phyloP scores from a whole-genome alignment of 805 yeast species.

The Kodamaea laetipori region DNA sequence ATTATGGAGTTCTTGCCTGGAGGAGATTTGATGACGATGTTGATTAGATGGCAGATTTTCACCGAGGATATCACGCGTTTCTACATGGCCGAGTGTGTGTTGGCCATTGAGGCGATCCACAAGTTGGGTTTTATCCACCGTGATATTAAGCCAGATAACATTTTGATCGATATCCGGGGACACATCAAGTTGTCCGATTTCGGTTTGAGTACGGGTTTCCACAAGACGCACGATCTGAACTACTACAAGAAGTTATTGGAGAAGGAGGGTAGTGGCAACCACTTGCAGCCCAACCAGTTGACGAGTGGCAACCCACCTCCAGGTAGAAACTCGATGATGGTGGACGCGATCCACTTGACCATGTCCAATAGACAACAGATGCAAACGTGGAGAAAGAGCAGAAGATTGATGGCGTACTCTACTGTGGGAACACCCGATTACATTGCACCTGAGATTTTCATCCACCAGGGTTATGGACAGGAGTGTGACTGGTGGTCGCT shows the following conservation, averaged over 20 bases:
- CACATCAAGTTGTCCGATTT: conserved; percentile 73
- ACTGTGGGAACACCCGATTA: conserved; percentile 97
- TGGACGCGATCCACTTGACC: conserved; percentile 92
- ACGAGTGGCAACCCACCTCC: conserved; percentile 30
- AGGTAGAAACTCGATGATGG: conserved; percentile 78
- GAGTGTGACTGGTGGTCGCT: conserved; percentile 99
- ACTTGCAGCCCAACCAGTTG: conserved; percentile 20
- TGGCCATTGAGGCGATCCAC: conserved; percentile 93
- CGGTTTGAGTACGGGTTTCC: conserved; percentile 88
- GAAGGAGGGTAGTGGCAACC: conserved; percentile 48
- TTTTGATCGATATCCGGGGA: conserved; percentile 76
- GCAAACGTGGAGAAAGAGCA: conserved; percentile 92
- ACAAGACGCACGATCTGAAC: conserved; percentile 85
- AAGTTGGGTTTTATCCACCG: conserved; percentile 93
- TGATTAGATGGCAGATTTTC: conserved; percentile 90
- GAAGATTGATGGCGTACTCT: conserved; percentile 92
- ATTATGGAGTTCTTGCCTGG: conserved; percentile 56
- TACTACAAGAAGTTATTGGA: conserved; percentile 83
- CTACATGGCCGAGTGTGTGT: conserved; percentile 94
- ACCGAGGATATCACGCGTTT: conserved; percentile 91
- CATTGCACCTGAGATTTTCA: conserved; percentile 92
- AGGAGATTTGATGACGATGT: conserved; percentile 91
- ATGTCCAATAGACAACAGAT: conserved; percentile 93
- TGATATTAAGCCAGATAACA: conserved; percentile 97
- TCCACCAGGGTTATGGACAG: conserved; percentile 93